Percentiles rank a stretch among this genome's conserved stretches.
Evolutionary conservation across 2,329 filamentous ascomycete genomes (phyloP).

Genomic region (Chrysosporium keratinophilum): DNA sequence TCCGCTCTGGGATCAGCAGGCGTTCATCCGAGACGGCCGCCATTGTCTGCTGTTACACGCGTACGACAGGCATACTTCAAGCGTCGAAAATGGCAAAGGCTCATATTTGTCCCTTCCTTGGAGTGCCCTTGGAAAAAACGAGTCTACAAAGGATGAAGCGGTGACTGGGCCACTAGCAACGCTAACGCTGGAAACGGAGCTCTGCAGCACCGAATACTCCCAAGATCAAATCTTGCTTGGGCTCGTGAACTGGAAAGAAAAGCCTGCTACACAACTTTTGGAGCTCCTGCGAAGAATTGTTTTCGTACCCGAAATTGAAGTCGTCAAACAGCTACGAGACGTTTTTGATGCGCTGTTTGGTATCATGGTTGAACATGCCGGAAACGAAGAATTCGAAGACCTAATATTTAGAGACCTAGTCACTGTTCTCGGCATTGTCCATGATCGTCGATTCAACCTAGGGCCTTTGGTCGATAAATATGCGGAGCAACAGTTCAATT

Average conservation of each 20-base stretch:
- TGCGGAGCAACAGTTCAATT: constrained; percentile 78
- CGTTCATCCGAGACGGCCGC: constrained; percentile 75
- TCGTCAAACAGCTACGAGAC: constrained; percentile 83
- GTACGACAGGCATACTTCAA: constrained; percentile 81
- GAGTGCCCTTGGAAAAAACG: constrained; percentile 56
- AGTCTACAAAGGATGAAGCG: constrained; percentile 58
- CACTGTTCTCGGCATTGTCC: constrained; percentile 80
- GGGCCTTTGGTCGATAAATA: constrained; percentile 86
- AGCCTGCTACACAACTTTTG: constrained; percentile 59
- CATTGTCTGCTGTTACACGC: constrained; percentile 78
- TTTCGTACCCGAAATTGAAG: constrained; percentile 93
- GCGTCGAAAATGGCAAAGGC: constrained; percentile 59
- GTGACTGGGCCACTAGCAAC: constrained; percentile 69
- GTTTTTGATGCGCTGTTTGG: constrained; percentile 87
- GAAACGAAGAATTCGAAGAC: constrained; percentile 85
- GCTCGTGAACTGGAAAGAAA: constrained; percentile 75
- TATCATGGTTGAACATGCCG: constrained; percentile 81
- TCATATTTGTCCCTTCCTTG: constrained; percentile 81
- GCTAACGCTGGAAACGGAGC: constrained; percentile 69
- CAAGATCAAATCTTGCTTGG: constrained; percentile 81
- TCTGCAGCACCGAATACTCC: constrained; percentile 90
- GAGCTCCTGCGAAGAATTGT: constrained; percentile 69
- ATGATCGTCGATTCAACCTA: constrained; percentile 87
- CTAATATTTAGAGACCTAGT: constrained; percentile 84
- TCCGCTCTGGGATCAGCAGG: constrained; percentile 83